Conservation (phyloP, 108 stramenopile species). For the Nannochloropsis gaditana region DNA sequence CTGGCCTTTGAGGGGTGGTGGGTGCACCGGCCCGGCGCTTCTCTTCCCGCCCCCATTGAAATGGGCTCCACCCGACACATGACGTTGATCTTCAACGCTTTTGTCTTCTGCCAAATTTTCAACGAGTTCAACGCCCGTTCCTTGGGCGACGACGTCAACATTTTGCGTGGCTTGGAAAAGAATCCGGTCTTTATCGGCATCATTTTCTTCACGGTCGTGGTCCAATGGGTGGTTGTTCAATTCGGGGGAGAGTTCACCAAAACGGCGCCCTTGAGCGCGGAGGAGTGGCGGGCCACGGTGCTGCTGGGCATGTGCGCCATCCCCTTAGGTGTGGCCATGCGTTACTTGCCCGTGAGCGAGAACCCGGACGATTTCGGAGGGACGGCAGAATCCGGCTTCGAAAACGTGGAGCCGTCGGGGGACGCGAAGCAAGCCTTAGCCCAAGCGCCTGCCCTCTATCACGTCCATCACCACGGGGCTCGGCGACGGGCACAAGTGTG, state of each 20-base stretch:
- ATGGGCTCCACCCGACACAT: conserved; percentile 59
- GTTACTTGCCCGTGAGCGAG: conserved; percentile 51
- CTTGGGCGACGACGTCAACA: conserved; percentile 54
- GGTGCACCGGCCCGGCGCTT: background rate
- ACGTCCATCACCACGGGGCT: background rate
- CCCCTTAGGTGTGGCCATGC: conserved; percentile 53
- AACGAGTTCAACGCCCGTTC: conserved; percentile 82
- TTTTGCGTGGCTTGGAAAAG: conserved; percentile 66
- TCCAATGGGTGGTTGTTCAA: conserved; percentile 83
- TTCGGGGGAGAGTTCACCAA: conserved; percentile 65
- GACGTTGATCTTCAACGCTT: conserved; percentile 89
- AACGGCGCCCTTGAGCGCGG: conserved; percentile 44
- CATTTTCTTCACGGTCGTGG: conserved; percentile 63
- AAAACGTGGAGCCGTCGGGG: background rate
- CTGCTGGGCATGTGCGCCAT: conserved; percentile 44
- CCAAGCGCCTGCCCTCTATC: background rate
- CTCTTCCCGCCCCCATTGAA: background rate
- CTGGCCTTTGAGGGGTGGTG: background rate
- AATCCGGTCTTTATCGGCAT: conserved; percentile 78
- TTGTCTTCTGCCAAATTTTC: conserved; percentile 90
- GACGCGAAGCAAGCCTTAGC: background rate
- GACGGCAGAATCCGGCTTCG: conserved; percentile 21
- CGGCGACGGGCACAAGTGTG: background rate
- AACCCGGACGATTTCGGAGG: conserved; percentile 46
- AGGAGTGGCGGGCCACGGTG: conserved; percentile 50